Evolutionary conservation across 1,284 basidiomycete species (phyloP).

Genomic region (Stereum hirsutum): DNA sequence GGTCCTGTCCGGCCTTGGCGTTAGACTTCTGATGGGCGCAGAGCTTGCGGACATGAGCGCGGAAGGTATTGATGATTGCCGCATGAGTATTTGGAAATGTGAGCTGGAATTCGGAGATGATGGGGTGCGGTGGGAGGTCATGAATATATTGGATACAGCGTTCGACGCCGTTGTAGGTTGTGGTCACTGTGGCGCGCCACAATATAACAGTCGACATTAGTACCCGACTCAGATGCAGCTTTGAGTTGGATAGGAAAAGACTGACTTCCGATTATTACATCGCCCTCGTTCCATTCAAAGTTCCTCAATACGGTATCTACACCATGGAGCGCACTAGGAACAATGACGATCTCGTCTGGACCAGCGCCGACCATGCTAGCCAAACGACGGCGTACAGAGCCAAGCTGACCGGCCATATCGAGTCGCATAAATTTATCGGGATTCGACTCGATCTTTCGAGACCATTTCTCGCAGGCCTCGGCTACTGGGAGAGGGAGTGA

Average conservation of each 20-base stretch:
- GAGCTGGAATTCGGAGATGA: constrained; percentile 39
- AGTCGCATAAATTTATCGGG: constrained; percentile 46
- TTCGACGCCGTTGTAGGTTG: constrained; percentile 57
- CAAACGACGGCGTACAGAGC: constrained; percentile 24
- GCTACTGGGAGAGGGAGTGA: constrained; percentile 55
- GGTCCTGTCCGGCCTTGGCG: constrained; percentile 14
- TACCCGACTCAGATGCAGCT: no score
- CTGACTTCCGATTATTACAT: constrained; percentile 40
- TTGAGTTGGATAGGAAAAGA: not conserved
- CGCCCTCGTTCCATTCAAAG: constrained; percentile 43
- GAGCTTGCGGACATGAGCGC: not conserved
- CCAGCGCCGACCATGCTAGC: constrained; percentile 54
- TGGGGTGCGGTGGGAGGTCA: constrained; percentile 48
- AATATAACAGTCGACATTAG: not conserved
- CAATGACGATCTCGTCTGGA: constrained; percentile 56
- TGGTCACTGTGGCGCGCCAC: constrained; percentile 35
- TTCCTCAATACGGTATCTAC: constrained; percentile 61
- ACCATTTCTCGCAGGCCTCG: constrained; percentile 35
- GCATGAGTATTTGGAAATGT: constrained; percentile 58
- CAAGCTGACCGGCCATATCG: constrained; percentile 2
- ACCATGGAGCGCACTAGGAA: constrained; percentile 59
- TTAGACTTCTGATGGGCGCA: constrained; percentile 9
- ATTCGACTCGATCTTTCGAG: constrained; percentile 42
- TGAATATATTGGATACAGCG: constrained; percentile 49
- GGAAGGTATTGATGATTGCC: constrained; percentile 34